These are phyloP conservation scores for Metarhizium humberi DNA, from an alignment of 2,329 filamentous ascomycete species.

Conservation along the genomic window DNA sequence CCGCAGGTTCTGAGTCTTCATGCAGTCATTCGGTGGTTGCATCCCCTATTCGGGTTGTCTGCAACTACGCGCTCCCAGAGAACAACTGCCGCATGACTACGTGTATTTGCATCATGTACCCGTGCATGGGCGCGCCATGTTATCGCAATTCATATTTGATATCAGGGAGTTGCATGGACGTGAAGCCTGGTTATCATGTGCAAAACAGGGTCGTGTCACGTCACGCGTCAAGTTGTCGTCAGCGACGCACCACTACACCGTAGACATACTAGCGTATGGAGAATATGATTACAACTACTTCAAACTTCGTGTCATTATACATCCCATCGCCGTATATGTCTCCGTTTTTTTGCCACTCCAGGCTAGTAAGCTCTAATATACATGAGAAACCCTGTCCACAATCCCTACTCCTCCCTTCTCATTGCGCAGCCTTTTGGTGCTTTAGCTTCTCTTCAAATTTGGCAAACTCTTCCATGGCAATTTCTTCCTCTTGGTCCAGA, in stretches of 20 bases:
- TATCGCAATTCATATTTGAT: neutral
- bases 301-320: neutral
- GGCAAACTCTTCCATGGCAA: slow-evolving; percentile 78
- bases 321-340: neutral
- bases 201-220: neutral
- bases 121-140: neutral
- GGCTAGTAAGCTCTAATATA: neutral
- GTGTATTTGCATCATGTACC: neutral
- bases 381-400: neutral
- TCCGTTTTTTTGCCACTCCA: neutral
- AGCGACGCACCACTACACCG: neutral
- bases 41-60: no score
- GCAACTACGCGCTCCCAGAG: neutral
- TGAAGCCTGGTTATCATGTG: neutral
- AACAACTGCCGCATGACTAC: neutral
- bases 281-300: no score
- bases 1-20: neutral
- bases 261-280: no score
- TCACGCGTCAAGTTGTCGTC: neutral
- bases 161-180: neutral
- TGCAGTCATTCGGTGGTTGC: no score
- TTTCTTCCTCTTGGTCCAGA: slow-evolving; percentile 83
- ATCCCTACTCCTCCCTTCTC: neutral
- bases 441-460: slow-evolving; percentile 83
- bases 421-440: slow-evolving; percentile 35